Evolutionary conservation across 768 basidiomycete genomes (phyloP).

Genomic region (Cystoderma amianthinum): DNA sequence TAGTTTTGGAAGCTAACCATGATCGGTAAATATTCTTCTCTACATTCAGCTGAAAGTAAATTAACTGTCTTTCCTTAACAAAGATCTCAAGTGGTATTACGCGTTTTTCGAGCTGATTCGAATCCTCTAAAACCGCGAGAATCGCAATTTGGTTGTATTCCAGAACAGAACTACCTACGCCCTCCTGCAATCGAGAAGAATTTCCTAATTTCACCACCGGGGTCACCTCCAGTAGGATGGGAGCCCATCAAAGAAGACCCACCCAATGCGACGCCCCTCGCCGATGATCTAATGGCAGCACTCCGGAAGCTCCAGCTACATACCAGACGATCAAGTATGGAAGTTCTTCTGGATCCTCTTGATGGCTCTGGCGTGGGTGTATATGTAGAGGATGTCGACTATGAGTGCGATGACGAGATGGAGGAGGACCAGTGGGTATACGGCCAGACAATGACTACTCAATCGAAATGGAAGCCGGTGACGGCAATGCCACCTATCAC

Average conservation of each 20-base stretch:
- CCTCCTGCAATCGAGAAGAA: slow-evolving; percentile 86
- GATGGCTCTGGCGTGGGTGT: slow-evolving; percentile 72
- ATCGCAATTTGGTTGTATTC: slow-evolving; percentile 18
- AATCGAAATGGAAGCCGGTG: slow-evolving; percentile 40
- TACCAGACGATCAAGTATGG: slow-evolving; percentile 27
- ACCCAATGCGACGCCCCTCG: slow-evolving; percentile 77
- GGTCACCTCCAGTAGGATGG: slow-evolving; percentile 97
- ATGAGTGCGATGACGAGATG: slow-evolving; percentile 28
- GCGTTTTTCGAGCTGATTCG: slow-evolving; percentile 70
- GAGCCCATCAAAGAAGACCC: slow-evolving; percentile 87
- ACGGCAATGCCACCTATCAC: slow-evolving; percentile 52
- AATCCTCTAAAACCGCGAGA: slow-evolving; percentile 46
- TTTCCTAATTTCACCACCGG: slow-evolving; percentile 96
- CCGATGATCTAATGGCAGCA: slow-evolving; percentile 82
- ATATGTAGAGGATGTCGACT: slow-evolving; percentile 71
- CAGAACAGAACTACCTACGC: slow-evolving; percentile 49
- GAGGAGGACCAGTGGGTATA: slow-evolving; percentile 60
- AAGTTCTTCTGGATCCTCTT: slow-evolving; percentile 60
- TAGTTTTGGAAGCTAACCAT: slow-evolving; percentile 45
- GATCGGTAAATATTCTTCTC: slow-evolving; percentile 35
- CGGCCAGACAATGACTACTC: slow-evolving; percentile 44
- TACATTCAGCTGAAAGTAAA: slow-evolving; percentile 4
- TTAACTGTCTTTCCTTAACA: slow-evolving; percentile 5
- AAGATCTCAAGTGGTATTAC: slow-evolving; percentile 45
- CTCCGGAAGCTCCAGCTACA: slow-evolving; percentile 61